Base-by-base conservation (phyloP, 306 rosid genomes). In the Rosa multiflora region DNA sequence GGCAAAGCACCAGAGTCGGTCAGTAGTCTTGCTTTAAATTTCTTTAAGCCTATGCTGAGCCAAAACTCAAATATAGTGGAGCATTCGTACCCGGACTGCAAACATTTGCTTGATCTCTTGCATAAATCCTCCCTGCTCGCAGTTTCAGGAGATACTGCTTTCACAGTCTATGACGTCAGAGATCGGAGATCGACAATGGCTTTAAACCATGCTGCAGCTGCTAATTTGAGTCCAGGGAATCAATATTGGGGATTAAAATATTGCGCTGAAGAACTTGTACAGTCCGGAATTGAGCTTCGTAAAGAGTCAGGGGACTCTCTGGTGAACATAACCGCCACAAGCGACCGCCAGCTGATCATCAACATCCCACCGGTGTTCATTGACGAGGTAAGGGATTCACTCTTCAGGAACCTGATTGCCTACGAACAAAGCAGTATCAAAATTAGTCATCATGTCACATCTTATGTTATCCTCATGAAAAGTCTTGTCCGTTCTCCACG, bases 401-500 rank as follows among this genome's bases (percentile, higher is more conserved):
- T 81, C 40, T 66, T 74, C 83, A 81, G 81, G 77, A 85, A 81
- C 5, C 69, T 81, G 76, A 81, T 81, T 47, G 83, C 88, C 44
- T 81, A 82, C 79, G 83, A 85, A 35, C 83, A 81, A 53, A 70
- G 39, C 71, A 78, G 81, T 55, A 44, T 75, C 21, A 80, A 47
- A n/a, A 70, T 40, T 47, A 81, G 49, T 26, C 64, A 55, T 39
- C 53, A 69, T 35, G 79, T 85, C 73, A 74, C 83, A 70, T 81
- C 85, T 1, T 81, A 81, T 75, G 81, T 80, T 47, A 17, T 78
- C 72, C 68, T 85, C 9, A 74, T 85, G 62, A 73, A 64, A 21
- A 80, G 79, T 4, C 67, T 85, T 72, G n/a, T 85, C 58, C 72
- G 85, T 74, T 81, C 78, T 29, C n/a, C 49, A 5, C 73, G 43